Evolutionary conservation across 768 basidiomycete genomes (phyloP), one percentile per base, ranked within the genome.

Genomic region (Phlegmacium glaucopus): DNA sequence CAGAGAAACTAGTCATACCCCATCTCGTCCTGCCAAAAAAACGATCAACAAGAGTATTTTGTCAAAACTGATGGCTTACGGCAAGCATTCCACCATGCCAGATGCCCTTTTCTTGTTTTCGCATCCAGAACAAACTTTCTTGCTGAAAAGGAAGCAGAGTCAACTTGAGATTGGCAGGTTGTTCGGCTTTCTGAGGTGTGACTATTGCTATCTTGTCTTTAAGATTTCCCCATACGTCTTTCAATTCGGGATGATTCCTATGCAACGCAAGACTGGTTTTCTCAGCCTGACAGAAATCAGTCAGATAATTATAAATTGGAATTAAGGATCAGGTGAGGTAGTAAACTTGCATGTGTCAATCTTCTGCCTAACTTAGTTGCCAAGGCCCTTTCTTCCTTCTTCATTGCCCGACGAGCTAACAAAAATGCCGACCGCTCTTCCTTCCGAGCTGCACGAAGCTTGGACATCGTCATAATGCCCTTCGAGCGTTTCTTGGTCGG

Each of bases 61-160:
- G 10, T 29, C 10, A 22, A 43, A 44, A 15, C 46, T 35, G 32
- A 39, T 53, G 22, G 71, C 85, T 56, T 66, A 90, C 90, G 15
- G 94, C 92, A 44, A 97, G 74, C 82, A 97, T 85, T 4, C 95
- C 96, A 30, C 95, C 96, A 40, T 75, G 72, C 90, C 94, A 98
- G 2, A 82, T 67, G 6, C 88, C 78, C 45, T 83, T 71, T 64
- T 99, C 96, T 70, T 98, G 96, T 60, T 90, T 77, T 55, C 82
- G 79, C 92, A 99, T 95, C 96, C 96, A 99, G 59, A 74, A 85
- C 53, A 99, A 72, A 67, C 90, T 92, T 69, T 99, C 96, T 44
- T 80, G 82, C 64, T 99, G 96, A 78, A 98, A 99, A 1, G 94
- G 95, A 29, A 99, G 72, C 4, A 99, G 77, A 0, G 78, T 82